Conservation (phyloP, 2,329 filamentous ascomycete species). For the Cordyceps militaris region DNA sequence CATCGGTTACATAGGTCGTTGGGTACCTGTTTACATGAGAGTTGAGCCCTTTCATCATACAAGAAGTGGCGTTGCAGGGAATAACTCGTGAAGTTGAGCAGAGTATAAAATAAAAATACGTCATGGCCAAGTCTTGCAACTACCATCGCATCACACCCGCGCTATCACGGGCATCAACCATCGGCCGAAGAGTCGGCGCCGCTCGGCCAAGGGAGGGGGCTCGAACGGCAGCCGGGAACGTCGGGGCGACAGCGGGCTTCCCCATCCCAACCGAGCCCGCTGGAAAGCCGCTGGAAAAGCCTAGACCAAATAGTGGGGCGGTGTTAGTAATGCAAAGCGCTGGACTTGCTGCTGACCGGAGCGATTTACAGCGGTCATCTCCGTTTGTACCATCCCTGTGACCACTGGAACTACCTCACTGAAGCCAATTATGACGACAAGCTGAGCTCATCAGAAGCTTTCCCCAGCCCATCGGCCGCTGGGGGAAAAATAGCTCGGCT, state of each 20-base stretch:
- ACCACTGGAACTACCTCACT: neutral
- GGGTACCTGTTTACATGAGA: no score
- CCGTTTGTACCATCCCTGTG: no score
- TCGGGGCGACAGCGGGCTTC: slow-evolving; percentile 4
- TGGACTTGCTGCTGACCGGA: neutral
- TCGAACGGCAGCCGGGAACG: neutral
- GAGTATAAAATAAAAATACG: no score
- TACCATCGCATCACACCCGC: no score
- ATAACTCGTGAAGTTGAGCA: no score
- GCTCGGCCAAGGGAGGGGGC: neutral
- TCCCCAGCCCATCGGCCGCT: neutral
- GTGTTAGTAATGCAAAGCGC: slow-evolving; percentile 5
- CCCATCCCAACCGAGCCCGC: neutral
- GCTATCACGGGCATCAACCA: neutral
- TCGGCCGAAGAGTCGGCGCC: slow-evolving; percentile 8
- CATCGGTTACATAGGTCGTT: no score
- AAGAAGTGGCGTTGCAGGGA: no score
- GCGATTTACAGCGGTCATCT: neutral
- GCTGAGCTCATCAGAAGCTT: slow-evolving; percentile 12
- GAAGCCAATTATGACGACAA: slow-evolving; percentile 8
- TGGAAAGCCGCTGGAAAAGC: neutral
- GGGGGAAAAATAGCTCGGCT: slow-evolving; percentile 11
- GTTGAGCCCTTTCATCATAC: no score
- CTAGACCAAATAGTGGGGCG: neutral
- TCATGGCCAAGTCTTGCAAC: no score